A percentile compares a stretch with the other conserved stretches of the same genome.
Evolutionary conservation across 495 filamentous ascomycete species (phyloP).

Genomic region (Penicillium silybi): DNA sequence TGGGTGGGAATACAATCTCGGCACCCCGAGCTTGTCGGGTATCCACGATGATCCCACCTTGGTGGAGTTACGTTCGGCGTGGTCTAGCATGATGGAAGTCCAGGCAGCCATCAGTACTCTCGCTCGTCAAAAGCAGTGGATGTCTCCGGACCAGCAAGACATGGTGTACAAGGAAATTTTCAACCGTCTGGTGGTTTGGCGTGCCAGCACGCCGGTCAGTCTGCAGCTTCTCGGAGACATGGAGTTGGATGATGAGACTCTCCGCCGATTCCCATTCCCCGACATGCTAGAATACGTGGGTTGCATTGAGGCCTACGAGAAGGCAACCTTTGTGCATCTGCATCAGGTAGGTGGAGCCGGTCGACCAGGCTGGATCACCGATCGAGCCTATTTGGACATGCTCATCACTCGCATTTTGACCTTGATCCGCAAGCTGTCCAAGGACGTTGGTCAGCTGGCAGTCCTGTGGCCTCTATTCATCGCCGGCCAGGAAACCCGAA

Average conservation of each 20-base stretch:
- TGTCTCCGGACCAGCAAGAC: constrained; percentile 33
- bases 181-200: constrained; percentile 32
- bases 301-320: constrained; percentile 41
- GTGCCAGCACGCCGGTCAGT: constrained; percentile 28
- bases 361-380: constrained; percentile 27
- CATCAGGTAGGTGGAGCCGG: constrained; percentile 35
- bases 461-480: constrained; percentile 38
- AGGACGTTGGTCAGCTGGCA: constrained; percentile 36
- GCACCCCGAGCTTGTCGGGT: constrained; percentile 29
- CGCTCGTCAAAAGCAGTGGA: constrained; percentile 34
- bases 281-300: constrained; percentile 37
- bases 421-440: constrained; percentile 34
- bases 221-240: constrained; percentile 30
- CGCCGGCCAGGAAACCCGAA: constrained; percentile 32
- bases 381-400: constrained; percentile 26
- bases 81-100: constrained; percentile 42
- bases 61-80: constrained; percentile 32
- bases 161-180: constrained; percentile 32
- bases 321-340: constrained; percentile 36
- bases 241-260: constrained; percentile 32
- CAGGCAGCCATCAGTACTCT: constrained; percentile 36
- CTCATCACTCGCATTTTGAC: constrained; percentile 33
- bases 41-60: constrained; percentile 25
- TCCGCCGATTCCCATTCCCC: constrained; percentile 26
- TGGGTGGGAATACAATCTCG: constrained; percentile 42